Evolutionary conservation across 306 rosid species (phyloP), one percentile per base, ranked within the genome.

Genomic region (Lotus japonicus): DNA sequence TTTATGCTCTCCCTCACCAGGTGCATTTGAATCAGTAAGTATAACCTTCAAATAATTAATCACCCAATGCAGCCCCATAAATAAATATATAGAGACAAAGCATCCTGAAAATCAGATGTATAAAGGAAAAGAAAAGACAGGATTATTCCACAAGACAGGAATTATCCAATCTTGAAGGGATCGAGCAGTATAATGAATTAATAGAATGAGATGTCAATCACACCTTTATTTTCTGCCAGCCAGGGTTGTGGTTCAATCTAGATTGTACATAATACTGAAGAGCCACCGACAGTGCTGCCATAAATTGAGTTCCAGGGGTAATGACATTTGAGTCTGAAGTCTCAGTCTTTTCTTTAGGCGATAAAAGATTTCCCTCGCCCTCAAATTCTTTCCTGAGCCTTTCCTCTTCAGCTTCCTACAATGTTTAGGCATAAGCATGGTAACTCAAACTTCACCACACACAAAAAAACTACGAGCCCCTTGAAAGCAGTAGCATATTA

Each of bases 1-100:
- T 84, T 94, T 94, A 81, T 94, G 99, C 65, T 94, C 95, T 61
- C 99, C 99, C 87, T 94, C 99, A 7, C 99, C 99, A 59, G 92
- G 92, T 58, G 81, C 95, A 49, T 94, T 94, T 51, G 99, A 81
- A 86, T 94, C 99, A 84, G 99, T 88, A 84, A 94, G 95, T 70
- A 90, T 86, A 83, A 88, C 99, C 99, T 94, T 94, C 83, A 84
- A 85, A 88, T 73, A 85, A 95, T 95, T 92, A 89, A 88, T 46
- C 81, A 91, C 81, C 87, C 73, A 82, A 82, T 79, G 84, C 70
- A 86, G 77, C 80, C 80, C 69, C 83, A 77, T 64, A 64, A 75
- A 85, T 81, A 82, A 80, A 85, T 77, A 75, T 78, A 83, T 66
- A 76, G 81, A 85, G 81, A 83, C 84, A 84, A 73, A 76, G 77